A percentile compares a stretch with the other conserved stretches of the same genome.
These are phyloP conservation scores for Debaryomyces psychrophilus DNA, from an alignment of 1,139 yeast species.

Conservation along the genomic window DNA sequence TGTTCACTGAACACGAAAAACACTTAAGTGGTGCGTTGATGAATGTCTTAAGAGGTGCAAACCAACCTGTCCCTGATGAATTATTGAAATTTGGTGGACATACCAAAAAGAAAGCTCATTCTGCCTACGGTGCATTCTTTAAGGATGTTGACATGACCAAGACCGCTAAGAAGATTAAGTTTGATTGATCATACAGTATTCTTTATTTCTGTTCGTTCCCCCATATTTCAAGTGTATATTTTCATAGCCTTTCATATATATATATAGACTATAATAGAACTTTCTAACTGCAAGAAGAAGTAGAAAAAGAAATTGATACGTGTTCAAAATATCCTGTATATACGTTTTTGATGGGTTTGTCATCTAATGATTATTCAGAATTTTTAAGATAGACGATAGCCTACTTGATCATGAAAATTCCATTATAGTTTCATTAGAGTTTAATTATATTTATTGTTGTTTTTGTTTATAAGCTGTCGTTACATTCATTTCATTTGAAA, in stretches of 20 bases:
- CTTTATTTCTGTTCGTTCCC: neutral
- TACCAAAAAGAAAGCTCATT: conserved; percentile 95
- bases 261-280: conserved; percentile 11
- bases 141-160: conserved; percentile 86
- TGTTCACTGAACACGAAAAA: conserved; percentile 96
- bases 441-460: neutral
- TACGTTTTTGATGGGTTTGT: conserved; percentile 1
- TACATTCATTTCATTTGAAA: neutral
- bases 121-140: conserved; percentile 95
- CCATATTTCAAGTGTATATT: neutral
- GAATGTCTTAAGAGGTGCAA: conserved; percentile 90
- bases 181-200: conserved; percentile 41
- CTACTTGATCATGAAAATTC: neutral
- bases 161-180: conserved; percentile 91
- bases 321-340: conserved; percentile 12
- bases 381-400: conserved; percentile 1
- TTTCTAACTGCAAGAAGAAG: conserved; percentile 8
- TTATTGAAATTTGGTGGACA: conserved; percentile 94
- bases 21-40: conserved; percentile 94
- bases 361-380: neutral
- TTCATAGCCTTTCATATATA: conserved; percentile 7
- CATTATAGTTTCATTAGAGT: neutral
- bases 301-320: conserved; percentile 11
- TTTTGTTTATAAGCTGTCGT: neutral
- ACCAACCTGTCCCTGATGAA: conserved; percentile 96